Conservation (phyloP, 1,139 yeast genomes). For the Nadsonia commutata region DNA sequence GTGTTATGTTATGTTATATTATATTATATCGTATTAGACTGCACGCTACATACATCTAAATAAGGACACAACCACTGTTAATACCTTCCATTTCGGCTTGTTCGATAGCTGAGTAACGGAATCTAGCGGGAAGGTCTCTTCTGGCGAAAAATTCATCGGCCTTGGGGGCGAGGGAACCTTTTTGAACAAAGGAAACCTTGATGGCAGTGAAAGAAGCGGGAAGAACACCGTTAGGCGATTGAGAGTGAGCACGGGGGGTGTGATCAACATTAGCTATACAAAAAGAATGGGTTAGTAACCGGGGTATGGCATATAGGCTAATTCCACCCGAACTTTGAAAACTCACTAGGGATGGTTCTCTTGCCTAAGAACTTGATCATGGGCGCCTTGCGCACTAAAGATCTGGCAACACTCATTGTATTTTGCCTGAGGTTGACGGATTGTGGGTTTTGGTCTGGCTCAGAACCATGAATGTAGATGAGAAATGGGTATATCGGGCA, state of each 20-base stretch:
- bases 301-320: conserved; percentile 5
- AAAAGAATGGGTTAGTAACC: conserved; percentile 6
- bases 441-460: conserved; percentile 2
- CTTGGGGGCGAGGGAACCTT: conserved; percentile 22
- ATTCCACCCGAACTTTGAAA: conserved; percentile 4
- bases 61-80: conserved; percentile 57
- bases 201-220: conserved; percentile 30
- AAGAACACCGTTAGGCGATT: conserved; percentile 30
- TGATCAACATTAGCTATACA: conserved; percentile 20
- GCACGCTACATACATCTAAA: too few species aligned
- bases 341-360: conserved; percentile 16
- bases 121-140: conserved; percentile 52
- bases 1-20: too few species aligned
- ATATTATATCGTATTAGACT: too few species aligned
- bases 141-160: conserved; percentile 43
- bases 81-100: conserved; percentile 61
- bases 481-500: conserved; percentile 2
- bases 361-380: conserved; percentile 28
- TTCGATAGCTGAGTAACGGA: conserved; percentile 47
- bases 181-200: conserved; percentile 22
- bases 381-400: conserved; percentile 21
- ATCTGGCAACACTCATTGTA: conserved; percentile 20
- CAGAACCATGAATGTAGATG: background rate
- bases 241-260: conserved; percentile 32
- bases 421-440: conserved; percentile 3